These are phyloP conservation scores for Cystobasidiaceae sp. DNA, from an alignment of 1,284 basidiomycete genomes.

Conservation along the genomic window DNA sequence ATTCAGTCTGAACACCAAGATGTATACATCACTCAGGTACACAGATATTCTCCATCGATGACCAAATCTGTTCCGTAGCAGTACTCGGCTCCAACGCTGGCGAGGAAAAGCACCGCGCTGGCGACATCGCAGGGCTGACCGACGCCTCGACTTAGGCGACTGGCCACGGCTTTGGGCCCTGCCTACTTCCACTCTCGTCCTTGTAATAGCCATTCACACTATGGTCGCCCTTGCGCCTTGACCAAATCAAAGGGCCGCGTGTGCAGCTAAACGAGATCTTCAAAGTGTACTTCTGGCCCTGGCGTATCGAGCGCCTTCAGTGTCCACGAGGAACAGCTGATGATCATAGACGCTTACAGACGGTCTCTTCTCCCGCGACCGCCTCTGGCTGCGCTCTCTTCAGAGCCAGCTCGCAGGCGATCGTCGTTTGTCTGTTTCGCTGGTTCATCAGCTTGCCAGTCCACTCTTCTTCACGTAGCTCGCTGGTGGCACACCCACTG, in stretches of 20 bases:
- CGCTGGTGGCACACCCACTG: conserved; percentile 35
- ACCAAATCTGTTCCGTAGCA: conserved; percentile 16
- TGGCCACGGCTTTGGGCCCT: too few relatives aligned
- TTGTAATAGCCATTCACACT: neutral
- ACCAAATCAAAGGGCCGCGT: neutral
- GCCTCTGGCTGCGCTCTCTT: conserved; percentile 44
- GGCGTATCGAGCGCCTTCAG: too few relatives aligned
- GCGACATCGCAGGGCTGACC: conserved; percentile 21
- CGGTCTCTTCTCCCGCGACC: conserved; percentile 46
- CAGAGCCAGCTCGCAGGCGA: conserved; percentile 43
- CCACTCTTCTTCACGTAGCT: conserved; percentile 40
- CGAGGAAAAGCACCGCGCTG: conserved; percentile 6
- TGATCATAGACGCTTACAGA: too few relatives aligned
- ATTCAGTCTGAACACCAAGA: too few relatives aligned
- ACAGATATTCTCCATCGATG: conserved; percentile 15
- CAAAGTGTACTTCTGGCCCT: conserved; percentile 22
- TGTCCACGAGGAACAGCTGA: too few relatives aligned
- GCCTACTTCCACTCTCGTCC: neutral
- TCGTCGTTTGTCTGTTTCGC: conserved; percentile 44
- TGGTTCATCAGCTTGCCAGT: conserved; percentile 43
- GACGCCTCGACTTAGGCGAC: too few relatives aligned
- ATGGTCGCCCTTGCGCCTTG: neutral
- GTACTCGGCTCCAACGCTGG: conserved; percentile 15
- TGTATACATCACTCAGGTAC: too few relatives aligned
- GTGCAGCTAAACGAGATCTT: neutral